Evolutionary conservation across 2,329 filamentous ascomycete genomes (phyloP).

Genomic region (Endothia cerciana): DNA sequence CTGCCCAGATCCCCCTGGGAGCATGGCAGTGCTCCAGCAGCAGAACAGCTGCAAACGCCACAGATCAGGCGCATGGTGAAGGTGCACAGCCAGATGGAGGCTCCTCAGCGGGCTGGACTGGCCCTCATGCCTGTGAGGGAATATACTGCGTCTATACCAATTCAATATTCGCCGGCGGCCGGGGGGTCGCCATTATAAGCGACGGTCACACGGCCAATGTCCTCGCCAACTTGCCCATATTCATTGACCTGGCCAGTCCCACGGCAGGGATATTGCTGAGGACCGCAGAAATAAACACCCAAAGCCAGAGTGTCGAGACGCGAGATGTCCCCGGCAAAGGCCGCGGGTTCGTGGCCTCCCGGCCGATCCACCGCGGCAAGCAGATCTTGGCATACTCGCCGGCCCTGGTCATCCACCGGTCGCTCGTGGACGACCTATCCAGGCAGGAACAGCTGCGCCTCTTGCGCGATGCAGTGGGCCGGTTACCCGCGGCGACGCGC

Average conservation of each 20-base stretch:
- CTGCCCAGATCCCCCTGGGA: neutral
- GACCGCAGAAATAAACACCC: conserved; percentile 14
- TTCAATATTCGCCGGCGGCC: conserved; percentile 25
- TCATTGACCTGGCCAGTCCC: conserved; percentile 11
- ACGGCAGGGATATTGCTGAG: neutral
- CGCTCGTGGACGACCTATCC: conserved; percentile 22
- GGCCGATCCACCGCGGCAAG: conserved; percentile 21
- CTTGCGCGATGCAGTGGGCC: conserved; percentile 18
- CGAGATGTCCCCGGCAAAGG: conserved; percentile 22
- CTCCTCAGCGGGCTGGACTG: conserved; percentile 25
- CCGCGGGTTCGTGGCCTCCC: conserved; percentile 16
- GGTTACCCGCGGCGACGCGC: conserved; percentile 14
- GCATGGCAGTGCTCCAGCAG: conserved; percentile 15
- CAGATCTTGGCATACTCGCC: conserved; percentile 27
- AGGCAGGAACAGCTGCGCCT: conserved; percentile 21
- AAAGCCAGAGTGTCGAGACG: conserved; percentile 7
- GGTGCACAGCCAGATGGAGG: conserved; percentile 2
- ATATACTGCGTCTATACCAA: conserved; percentile 29
- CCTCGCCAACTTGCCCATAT: conserved; percentile 26
- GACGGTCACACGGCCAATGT: conserved; percentile 26
- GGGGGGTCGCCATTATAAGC: conserved; percentile 29
- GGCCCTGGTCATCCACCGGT: conserved; percentile 22
- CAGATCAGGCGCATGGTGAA: neutral
- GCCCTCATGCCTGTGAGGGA: conserved; percentile 29
- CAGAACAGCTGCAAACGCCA: neutral